These are phyloP conservation scores for Ophiostoma tasmaniense DNA, from an alignment of 2,329 filamentous ascomycete species.

Conservation along the genomic window DNA sequence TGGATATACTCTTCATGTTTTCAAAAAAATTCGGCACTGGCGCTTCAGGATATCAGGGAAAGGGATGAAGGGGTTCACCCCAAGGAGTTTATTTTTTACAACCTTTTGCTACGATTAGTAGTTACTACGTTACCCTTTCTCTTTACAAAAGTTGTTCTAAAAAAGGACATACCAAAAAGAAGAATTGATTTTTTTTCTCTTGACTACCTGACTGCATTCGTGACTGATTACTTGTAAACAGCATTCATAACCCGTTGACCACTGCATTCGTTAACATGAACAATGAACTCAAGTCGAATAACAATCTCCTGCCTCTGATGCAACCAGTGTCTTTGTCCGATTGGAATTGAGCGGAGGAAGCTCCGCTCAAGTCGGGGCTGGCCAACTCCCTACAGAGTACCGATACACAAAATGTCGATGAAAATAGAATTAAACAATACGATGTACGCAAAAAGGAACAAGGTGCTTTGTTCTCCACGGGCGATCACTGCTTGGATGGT, in stretches of 20 bases:
- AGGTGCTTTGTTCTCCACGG: slow-evolving; percentile 9
- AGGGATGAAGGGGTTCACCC: background rate
- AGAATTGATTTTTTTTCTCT: background rate
- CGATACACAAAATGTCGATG: background rate
- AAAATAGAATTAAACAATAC: background rate
- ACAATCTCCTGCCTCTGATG: background rate
- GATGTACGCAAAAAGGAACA: background rate
- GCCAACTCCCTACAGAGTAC: background rate
- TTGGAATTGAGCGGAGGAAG: background rate
- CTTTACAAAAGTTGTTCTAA: slow-evolving; percentile 1
- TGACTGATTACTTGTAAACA: background rate
- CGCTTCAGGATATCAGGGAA: background rate
- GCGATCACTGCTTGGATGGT: slow-evolving; percentile 1
- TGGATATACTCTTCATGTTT: slow-evolving; percentile 4
- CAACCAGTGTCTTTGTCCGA: background rate
- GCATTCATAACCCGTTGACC: background rate
- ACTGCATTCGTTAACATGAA: background rate
- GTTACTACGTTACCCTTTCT: background rate
- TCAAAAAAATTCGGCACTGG: slow-evolving; percentile 1
- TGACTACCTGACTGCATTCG: background rate
- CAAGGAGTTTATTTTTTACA: background rate
- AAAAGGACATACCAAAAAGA: slow-evolving; percentile 1
- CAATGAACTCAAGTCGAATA: background rate
- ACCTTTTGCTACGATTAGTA: background rate
- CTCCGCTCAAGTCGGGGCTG: background rate